Percentiles rank a stretch among this genome's conserved stretches.
phyloP scores from a whole-genome alignment of 164 flowering plant species.

The Santalum album region DNA sequence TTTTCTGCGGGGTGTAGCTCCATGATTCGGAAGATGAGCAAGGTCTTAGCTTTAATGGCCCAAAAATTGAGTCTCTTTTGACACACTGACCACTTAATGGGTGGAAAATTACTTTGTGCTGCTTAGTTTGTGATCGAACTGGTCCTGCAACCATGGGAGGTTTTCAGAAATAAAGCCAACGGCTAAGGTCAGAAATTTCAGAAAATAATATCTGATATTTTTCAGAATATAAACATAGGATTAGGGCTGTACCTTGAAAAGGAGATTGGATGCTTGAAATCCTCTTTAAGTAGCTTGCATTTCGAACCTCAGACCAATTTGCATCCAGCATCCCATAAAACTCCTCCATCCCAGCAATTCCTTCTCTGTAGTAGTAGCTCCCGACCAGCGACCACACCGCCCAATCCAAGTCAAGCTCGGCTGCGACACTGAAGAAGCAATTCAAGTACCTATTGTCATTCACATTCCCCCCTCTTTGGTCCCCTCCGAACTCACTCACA shows the following conservation, averaged over 20 bases:
- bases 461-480: slow-evolving; percentile 52
- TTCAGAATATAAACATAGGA: too few species aligned
- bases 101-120: slow-evolving; percentile 50
- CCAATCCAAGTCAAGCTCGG: slow-evolving; percentile 81
- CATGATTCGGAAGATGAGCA: slow-evolving; percentile 49
- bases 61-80: slow-evolving; percentile 18
- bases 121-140: slow-evolving; percentile 23
- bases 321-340: too few species aligned
- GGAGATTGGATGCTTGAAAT: too few species aligned
- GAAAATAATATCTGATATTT: too few species aligned
- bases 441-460: slow-evolving; percentile 68
- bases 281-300: too few species aligned
- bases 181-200: too few species aligned
- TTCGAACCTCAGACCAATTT: too few species aligned
- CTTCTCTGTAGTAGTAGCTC: slow-evolving; percentile 38
- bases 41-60: slow-evolving; percentile 48
- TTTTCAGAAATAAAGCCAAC: too few species aligned
- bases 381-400: slow-evolving; percentile 74
- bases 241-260: too few species aligned
- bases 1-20: slow-evolving; percentile 40
- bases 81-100: slow-evolving; percentile 70
- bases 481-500: slow-evolving; percentile 74
- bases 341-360: too few species aligned
- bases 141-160: slow-evolving; percentile 51
- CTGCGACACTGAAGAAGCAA: slow-evolving; percentile 64